Conservation (phyloP, 2,329 filamentous ascomycete species). For the Aspergillus caelatus region DNA sequence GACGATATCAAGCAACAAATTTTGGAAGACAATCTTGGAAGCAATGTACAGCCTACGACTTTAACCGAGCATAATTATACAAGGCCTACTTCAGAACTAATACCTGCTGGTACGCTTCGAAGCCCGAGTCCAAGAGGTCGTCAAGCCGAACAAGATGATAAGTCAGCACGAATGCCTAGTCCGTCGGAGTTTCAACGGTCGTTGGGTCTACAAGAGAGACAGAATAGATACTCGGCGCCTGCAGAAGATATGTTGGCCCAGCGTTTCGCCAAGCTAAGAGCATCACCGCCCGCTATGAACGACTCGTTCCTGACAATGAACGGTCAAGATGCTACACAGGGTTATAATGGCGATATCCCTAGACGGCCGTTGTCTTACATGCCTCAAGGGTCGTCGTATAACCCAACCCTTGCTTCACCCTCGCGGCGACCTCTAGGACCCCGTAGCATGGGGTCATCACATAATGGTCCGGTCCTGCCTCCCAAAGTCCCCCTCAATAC, state of each 20-base stretch:
- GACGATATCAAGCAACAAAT: slow-evolving; percentile 45
- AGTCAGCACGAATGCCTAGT: slow-evolving; percentile 43
- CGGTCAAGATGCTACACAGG: slow-evolving; percentile 19
- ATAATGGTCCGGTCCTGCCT: slow-evolving; percentile 40
- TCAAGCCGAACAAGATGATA: slow-evolving; percentile 23
- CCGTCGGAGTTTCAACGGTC: slow-evolving; percentile 41
- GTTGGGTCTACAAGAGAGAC: slow-evolving; percentile 24
- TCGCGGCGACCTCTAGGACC: slow-evolving; percentile 43
- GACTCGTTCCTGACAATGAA: slow-evolving; percentile 12
- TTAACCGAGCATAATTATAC: slow-evolving; percentile 13
- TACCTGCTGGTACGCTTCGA: slow-evolving; percentile 15
- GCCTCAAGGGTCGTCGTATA: slow-evolving; percentile 21
- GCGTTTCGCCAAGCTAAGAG: slow-evolving; percentile 45
- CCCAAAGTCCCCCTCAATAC: slow-evolving; percentile 48
- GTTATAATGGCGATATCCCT: slow-evolving; percentile 24
- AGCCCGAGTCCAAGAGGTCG: slow-evolving; percentile 24
- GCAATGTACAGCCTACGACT: slow-evolving; percentile 30
- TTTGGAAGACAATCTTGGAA: slow-evolving; percentile 39
- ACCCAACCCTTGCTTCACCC: slow-evolving; percentile 24
- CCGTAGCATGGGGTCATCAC: slow-evolving; percentile 44
- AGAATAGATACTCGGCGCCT: slow-evolving; percentile 30
- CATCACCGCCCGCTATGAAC: slow-evolving; percentile 24
- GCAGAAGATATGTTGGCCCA: slow-evolving; percentile 42
- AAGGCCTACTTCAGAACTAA: slow-evolving; percentile 14
- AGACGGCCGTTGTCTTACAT: slow-evolving; percentile 27